Evolutionary conservation across 2,329 filamentous ascomycete species (phyloP).

Genomic region (Fusarium virguliforme): DNA sequence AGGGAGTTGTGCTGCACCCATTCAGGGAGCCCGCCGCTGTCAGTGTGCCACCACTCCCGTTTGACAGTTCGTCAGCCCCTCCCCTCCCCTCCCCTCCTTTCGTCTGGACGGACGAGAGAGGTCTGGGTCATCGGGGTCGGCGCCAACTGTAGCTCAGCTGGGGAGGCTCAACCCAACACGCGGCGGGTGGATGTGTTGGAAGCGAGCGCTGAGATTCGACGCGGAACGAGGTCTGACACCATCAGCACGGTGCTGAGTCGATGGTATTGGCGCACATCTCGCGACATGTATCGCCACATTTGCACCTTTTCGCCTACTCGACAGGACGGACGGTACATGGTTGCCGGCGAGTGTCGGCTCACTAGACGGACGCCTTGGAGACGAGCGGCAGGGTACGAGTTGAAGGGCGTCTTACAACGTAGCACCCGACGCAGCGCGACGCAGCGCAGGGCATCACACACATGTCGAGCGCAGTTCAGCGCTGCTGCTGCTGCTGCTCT

Average conservation of each 20-base stretch:
- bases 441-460: background rate
- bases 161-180: conserved; percentile 14
- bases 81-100: background rate
- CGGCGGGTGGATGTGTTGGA: conserved; percentile 4
- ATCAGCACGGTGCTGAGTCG: conserved; percentile 1
- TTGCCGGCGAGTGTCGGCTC: conserved; percentile 12
- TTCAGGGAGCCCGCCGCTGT: conserved; percentile 35
- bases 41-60: conserved; percentile 33
- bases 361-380: background rate
- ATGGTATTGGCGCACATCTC: conserved; percentile 7
- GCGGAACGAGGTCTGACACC: conserved; percentile 20
- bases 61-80: conserved; percentile 25
- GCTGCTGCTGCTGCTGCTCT: no score
- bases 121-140: background rate
- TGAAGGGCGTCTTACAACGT: conserved; percentile 22
- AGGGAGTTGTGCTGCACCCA: no score
- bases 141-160: conserved; percentile 12
- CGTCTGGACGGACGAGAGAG: background rate
- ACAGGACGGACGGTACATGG: conserved; percentile 5
- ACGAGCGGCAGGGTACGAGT: conserved; percentile 1
- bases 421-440: conserved; percentile 12
- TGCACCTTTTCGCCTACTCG: conserved; percentile 1
- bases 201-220: conserved; percentile 11
- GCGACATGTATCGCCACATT: conserved; percentile 11
- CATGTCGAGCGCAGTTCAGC: conserved; percentile 4